Evolutionary conservation across 768 basidiomycete genomes (phyloP), one percentile per base, ranked within the genome.

Genomic region (Lentinula guzmanii): DNA sequence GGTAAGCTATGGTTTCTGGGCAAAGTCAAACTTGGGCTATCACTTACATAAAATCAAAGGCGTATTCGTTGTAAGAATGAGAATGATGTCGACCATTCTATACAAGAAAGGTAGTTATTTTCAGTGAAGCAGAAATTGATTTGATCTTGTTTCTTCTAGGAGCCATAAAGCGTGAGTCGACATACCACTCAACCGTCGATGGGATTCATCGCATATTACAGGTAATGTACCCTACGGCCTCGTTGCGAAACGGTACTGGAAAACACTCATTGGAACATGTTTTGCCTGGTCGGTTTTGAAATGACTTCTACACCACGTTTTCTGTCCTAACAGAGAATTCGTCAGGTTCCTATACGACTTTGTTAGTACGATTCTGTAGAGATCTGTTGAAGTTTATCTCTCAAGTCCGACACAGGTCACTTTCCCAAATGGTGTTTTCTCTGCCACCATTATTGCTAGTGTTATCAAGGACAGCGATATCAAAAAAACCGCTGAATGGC

Each of bases 401-500:
- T 34, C 28, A 50, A 51, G 33, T n/a, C 8, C 11, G 2, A n/a
- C 33, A 7, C 34, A 85, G 83, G 79, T 90, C 34, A 85, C 85
- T 4, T 90, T 88, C 70, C 89, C 87, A 0, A 89, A 89, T 64
- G 86, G 86, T 16, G 83, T 88, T 4, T 89, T 87, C 72, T 82
- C 82, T 33, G 82, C 82, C 7, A 80, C 83, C 3, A 89, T 89
- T 61, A 88, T 91, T 34, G 79, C 86, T 4, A 83, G 81, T 52
- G 82, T 90, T 34, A 86, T 89, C 48, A 79, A 83, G 52, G 68
- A 80, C 43, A 75, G 76, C 4, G 75, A 79, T 66, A 78, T 86
- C 70, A 85, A 84, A 68, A 60, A 65, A 28, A 90, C 82, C 2
- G 86, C 87, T 2, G 87, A 89, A 69, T 89, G 80, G 77, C 86